Evolutionary conservation across 2,329 filamentous ascomycete species (phyloP).

Genomic region (Penicillium brevicompactum): DNA sequence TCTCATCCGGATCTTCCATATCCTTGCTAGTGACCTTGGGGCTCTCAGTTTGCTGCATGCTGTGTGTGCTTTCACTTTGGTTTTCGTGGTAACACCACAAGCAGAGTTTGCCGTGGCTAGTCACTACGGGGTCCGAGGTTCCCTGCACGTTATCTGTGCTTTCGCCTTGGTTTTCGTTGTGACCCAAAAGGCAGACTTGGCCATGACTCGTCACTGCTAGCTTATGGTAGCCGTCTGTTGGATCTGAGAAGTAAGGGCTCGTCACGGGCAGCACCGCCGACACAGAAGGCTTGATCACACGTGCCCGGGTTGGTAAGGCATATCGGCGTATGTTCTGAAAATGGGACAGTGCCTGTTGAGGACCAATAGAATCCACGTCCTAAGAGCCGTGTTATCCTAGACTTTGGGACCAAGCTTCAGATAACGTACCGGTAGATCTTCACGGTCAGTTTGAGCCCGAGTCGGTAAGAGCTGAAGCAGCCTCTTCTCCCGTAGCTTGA

Average conservation of each 20-base stretch:
- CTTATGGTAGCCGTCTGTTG: too few species aligned
- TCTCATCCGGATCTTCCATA: background rate
- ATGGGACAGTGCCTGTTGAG: background rate
- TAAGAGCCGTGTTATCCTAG: too few species aligned
- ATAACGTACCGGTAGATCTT: too few species aligned
- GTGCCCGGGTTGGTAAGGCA: too few species aligned
- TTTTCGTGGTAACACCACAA: slow-evolving; percentile 22
- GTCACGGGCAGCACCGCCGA: background rate
- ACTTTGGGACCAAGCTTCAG: too few species aligned
- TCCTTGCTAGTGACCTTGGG: background rate
- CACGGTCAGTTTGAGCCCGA: too few species aligned
- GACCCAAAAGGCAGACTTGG: too few species aligned
- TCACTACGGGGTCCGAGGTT: slow-evolving; percentile 9
- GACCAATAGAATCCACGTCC: too few species aligned
- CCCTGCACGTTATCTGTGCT: too few species aligned
- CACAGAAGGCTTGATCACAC: too few species aligned
- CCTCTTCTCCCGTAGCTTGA: slow-evolving; percentile 8
- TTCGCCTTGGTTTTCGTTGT: too few species aligned
- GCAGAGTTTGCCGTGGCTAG: slow-evolving; percentile 22
- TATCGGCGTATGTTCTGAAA: background rate
- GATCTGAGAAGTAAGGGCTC: background rate
- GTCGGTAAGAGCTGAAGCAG: background rate
- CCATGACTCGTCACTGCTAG: too few species aligned
- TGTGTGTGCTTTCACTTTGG: background rate
- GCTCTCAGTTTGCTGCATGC: background rate